phyloP scores from a whole-genome alignment of 2,329 filamentous ascomycete species.

The Monosporascus cannonballus region DNA sequence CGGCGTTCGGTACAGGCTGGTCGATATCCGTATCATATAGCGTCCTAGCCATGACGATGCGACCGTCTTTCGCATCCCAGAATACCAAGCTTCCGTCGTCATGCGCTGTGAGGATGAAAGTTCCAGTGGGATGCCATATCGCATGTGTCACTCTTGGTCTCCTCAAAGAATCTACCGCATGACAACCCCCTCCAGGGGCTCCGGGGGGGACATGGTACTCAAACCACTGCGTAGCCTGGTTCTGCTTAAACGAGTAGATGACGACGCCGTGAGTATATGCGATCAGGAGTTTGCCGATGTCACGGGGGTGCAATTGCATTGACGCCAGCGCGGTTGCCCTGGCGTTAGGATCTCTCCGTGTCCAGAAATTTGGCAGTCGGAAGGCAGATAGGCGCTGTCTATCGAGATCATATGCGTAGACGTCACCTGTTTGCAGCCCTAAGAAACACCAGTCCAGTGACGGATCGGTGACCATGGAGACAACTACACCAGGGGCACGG shows the following conservation, averaged over 20 bases:
- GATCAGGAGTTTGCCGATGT: slow-evolving; percentile 85
- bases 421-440: slow-evolving; percentile 74
- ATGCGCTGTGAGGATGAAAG: slow-evolving; percentile 79
- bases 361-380: slow-evolving; percentile 83
- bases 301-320: slow-evolving; percentile 80
- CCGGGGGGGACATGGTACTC: slow-evolving; percentile 76
- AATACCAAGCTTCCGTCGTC: slow-evolving; percentile 89
- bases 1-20: slow-evolving; percentile 48
- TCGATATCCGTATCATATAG: slow-evolving; percentile 70
- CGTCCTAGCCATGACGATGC: slow-evolving; percentile 76
- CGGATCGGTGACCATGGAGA: slow-evolving; percentile 72
- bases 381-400: slow-evolving; percentile 69
- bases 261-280: slow-evolving; percentile 86
- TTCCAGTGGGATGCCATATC: slow-evolving; percentile 91
- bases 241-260: slow-evolving; percentile 92
- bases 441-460: slow-evolving; percentile 91
- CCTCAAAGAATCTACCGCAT: slow-evolving; percentile 54
- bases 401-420: slow-evolving; percentile 91
- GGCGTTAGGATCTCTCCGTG: slow-evolving; percentile 61
- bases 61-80: slow-evolving; percentile 88
- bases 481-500: slow-evolving; percentile 70
- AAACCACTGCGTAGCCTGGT: slow-evolving; percentile 70
- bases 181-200: slow-evolving; percentile 74
- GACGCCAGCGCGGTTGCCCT: slow-evolving; percentile 60
- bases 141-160: slow-evolving; percentile 75